Percentiles rank a stretch among this genome's conserved stretches.
Evolutionary conservation across 1,139 yeast species (phyloP).

Genomic region (Hanseniaspora gamundiae): DNA sequence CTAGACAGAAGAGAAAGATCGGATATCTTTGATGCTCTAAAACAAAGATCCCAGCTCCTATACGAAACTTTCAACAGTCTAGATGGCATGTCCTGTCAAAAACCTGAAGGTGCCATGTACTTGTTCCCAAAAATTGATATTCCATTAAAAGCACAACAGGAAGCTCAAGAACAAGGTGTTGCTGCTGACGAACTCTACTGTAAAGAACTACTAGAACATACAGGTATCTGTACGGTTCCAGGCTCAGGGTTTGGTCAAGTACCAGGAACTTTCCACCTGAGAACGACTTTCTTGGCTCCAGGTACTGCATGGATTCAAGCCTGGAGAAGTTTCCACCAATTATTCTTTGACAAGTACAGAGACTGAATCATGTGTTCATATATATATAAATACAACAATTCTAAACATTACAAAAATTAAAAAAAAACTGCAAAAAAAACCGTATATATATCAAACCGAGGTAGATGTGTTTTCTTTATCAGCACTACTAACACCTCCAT

Average conservation of each 20-base stretch:
- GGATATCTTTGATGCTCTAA: constrained; percentile 49
- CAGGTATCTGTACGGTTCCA: constrained; percentile 98
- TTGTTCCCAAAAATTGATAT: constrained; percentile 71
- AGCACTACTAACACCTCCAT: too few relatives aligned
- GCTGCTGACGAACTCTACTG: constrained; percentile 84
- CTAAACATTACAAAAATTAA: too few relatives aligned
- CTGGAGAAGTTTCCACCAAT: constrained; percentile 66
- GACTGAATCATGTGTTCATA: constrained; percentile 9
- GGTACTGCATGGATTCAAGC: constrained; percentile 76
- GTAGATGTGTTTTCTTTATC: not conserved
- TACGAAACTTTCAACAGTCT: constrained; percentile 59
- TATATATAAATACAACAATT: not conserved
- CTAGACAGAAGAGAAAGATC: constrained; percentile 49
- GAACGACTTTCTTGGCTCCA: constrained; percentile 94
- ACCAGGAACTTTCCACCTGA: constrained; percentile 75
- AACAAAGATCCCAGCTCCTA: constrained; percentile 48
- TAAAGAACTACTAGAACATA: constrained; percentile 60
- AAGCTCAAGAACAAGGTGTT: constrained; percentile 43
- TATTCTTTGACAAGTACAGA: constrained; percentile 50
- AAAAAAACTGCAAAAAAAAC: too few relatives aligned
- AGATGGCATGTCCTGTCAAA: constrained; percentile 75
- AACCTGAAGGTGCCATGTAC: constrained; percentile 96
- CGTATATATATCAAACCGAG: too few relatives aligned
- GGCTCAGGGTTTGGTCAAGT: constrained; percentile 96
- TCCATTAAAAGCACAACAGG: constrained; percentile 46